Percentiles rank a stretch among this genome's conserved stretches.
phyloP scores from a whole-genome alignment of 306 rosid species.

The Nissolia schottii region DNA sequence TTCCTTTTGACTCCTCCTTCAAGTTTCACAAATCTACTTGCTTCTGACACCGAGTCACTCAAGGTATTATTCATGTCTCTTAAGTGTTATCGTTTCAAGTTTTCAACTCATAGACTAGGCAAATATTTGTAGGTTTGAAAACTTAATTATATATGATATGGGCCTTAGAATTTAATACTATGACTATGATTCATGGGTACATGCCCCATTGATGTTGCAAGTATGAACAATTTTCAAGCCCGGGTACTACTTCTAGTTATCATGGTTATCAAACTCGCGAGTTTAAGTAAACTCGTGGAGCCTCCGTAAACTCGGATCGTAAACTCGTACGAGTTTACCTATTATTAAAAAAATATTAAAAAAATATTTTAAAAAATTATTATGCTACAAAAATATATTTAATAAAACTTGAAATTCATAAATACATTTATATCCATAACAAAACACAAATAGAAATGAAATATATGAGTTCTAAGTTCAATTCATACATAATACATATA shows the following conservation, averaged over 20 bases:
- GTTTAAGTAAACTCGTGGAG: too few species aligned
- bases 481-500: too few species aligned
- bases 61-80: conserved; percentile 24
- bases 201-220: not conserved
- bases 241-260: not conserved
- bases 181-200: not conserved
- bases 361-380: too few species aligned
- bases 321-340: too few species aligned
- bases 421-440: too few species aligned
- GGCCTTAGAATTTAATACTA: not conserved
- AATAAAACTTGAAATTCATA: too few species aligned
- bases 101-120: not conserved
- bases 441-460: too few species aligned
- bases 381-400: too few species aligned
- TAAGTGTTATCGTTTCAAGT: not conserved
- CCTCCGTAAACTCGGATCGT: too few species aligned
- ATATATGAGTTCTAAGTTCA: too few species aligned
- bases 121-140: not conserved
- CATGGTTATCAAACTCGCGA: too few species aligned
- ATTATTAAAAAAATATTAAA: too few species aligned
- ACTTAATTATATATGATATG: not conserved
- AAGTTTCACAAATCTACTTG: conserved; percentile 15
- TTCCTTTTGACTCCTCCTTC: conserved; percentile 1
- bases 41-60: conserved; percentile 1
- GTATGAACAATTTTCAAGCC: not conserved